Evolutionary conservation across 75 land plant species (phyloP), one percentile per base, ranked within the genome.

Genomic region (Picea sitchensis): DNA sequence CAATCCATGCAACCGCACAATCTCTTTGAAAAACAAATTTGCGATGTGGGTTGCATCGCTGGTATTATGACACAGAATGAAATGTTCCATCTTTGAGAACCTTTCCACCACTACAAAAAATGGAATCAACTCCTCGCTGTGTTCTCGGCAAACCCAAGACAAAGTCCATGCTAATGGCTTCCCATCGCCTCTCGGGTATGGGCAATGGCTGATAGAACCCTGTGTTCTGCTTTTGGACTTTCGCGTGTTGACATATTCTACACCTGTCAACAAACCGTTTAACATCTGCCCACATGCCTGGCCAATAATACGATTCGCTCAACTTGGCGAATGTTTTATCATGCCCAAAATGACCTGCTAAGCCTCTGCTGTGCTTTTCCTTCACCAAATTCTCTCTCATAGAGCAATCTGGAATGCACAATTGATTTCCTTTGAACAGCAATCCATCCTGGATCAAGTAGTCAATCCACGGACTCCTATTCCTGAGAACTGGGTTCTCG

Each of bases 51-150:
- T 20, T 0, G 78, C 78, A 79, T 79, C 81, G n/a, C 9, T 5
- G 17, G 84, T 61, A 67, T 80, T 84, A 2, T 11, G 6, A 61
- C 81, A 84, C 44, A 82, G 73, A 5, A 88, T n/a, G 78, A 88
- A 82, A 65, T 84, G 84, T 26, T 73, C 80, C 84, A 88, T 84
- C 61, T 88, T 88, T 0, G 80, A 82, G 51, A 87, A 82, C 7
- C 84, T 60, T 76, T 85, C 87, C 3, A 88, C 84, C 1, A 83
- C 87, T 9, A 87, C 78, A n/a, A 80, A 32, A 32, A 18, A 88
- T 79, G 9, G 80, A 77, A 78, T 84, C 82, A 65, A 15, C 14
- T 14, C 81, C 63, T 26, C 65, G 0, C 0, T 11, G 8, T 4
- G 76, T 83, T 3, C 21, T 57, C 2, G 67, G 68, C n/a, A 83